phyloP scores from a whole-genome alignment of 108 stramenopile species.

The Seminavis robusta region DNA sequence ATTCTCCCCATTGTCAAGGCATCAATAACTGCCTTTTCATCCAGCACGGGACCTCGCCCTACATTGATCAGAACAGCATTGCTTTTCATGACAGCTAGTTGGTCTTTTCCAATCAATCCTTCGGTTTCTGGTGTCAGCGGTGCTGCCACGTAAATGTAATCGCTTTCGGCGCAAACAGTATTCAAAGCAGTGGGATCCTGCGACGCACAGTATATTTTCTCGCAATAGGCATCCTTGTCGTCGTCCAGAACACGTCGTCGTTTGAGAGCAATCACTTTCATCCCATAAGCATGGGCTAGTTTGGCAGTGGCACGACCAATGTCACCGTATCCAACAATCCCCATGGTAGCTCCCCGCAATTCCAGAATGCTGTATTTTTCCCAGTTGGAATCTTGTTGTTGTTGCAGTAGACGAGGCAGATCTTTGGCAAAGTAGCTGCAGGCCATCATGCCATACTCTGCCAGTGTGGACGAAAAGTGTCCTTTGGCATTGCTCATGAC shows the following conservation, averaged over 20 bases:
- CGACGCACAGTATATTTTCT: conserved; percentile 47
- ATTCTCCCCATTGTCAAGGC: conserved; percentile 56
- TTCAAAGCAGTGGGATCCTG: conserved; percentile 43
- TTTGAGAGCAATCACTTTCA: conserved; percentile 58
- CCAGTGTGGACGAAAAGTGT: conserved; percentile 77
- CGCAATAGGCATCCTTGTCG: conserved; percentile 60
- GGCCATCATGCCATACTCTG: conserved; percentile 88
- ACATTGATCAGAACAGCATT: conserved; percentile 84
- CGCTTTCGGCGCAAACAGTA: conserved; percentile 51
- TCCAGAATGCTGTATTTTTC: conserved; percentile 66
- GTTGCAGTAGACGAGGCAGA: conserved; percentile 70
- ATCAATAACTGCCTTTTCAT: conserved; percentile 74
- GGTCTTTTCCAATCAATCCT: conserved; percentile 54
- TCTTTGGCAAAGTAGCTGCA: conserved; percentile 92
- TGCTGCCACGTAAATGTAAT: conserved; percentile 73
- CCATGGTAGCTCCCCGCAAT: conserved; percentile 78
- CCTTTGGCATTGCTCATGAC: conserved; percentile 90
- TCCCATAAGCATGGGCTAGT: conserved; percentile 43
- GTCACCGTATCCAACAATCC: conserved; percentile 87
- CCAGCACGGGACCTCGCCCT: conserved; percentile 86
- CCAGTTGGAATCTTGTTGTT: conserved; percentile 69
- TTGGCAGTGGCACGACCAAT: conserved; percentile 43
- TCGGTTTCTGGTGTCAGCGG: conserved; percentile 76
- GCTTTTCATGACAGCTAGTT: conserved; percentile 56
- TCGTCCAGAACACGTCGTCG: conserved; percentile 12